These are phyloP conservation scores for Aureobasidium sp. DNA, from an alignment of 2,329 filamentous ascomycete genomes.

Conservation along the genomic window DNA sequence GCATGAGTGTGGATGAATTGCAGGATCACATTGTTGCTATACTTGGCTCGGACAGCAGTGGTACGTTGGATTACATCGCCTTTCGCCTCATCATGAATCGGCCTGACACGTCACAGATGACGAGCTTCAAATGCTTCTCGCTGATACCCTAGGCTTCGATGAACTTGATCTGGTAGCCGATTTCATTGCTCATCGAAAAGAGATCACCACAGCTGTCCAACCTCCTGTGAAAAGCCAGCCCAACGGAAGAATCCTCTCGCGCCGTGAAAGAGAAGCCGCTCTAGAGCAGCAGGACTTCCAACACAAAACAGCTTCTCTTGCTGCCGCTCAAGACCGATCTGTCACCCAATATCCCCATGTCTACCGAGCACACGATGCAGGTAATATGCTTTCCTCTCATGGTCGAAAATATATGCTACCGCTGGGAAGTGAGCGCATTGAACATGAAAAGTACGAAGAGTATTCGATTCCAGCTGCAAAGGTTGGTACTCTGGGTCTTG, in stretches of 20 bases:
- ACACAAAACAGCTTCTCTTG: constrained; percentile 72
- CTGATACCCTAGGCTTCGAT: constrained; percentile 86
- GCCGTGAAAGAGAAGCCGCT: constrained; percentile 69
- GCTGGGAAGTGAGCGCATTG: constrained; percentile 61
- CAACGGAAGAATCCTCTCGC: constrained; percentile 58
- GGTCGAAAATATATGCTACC: constrained; percentile 82
- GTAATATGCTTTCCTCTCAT: constrained; percentile 73
- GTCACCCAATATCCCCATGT: constrained; percentile 86
- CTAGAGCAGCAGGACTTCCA: constrained; percentile 68
- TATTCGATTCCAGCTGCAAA: constrained; percentile 76
- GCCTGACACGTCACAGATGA: constrained; percentile 44
- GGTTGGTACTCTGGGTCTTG: constrained; percentile 64
- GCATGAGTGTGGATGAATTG: constrained; percentile 62
- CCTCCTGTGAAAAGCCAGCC: constrained; percentile 30
- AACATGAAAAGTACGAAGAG: constrained; percentile 77
- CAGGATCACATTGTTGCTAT: constrained; percentile 70
- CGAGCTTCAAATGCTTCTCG: constrained; percentile 83
- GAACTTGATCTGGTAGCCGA: constrained; percentile 91
- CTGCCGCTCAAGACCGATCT: constrained; percentile 61
- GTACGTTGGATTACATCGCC: background rate
- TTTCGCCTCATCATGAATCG: background rate
- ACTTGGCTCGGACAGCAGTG: constrained; percentile 59
- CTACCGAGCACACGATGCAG: constrained; percentile 74
- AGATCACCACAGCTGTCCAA: constrained; percentile 50
- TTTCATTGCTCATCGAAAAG: constrained; percentile 68